A percentile compares a stretch with the other conserved stretches of the same genome.
These are phyloP conservation scores for Paratrimastix pyriformis DNA, from an alignment of 78 protist species.

Conservation along the genomic window DNA sequence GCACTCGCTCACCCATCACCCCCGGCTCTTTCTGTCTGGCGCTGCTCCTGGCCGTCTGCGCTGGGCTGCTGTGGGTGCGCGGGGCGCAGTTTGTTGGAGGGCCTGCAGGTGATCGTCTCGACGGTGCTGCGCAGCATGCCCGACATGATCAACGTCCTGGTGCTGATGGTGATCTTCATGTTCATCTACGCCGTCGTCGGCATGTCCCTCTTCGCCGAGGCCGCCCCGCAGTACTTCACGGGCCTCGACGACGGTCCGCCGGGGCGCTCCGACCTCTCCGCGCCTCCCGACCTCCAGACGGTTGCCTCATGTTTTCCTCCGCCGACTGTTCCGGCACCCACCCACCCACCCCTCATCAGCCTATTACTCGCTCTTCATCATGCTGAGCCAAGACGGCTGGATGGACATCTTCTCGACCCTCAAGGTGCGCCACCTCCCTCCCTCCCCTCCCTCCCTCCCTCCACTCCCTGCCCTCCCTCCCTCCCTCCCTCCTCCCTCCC, in stretches of 20 bases:
- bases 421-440: no score
- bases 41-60: background rate
- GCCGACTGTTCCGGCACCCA: no score
- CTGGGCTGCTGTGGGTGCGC: background rate
- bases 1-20: no score
- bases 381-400: constrained; percentile 30
- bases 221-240: constrained; percentile 10
- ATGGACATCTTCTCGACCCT: background rate
- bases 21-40: background rate
- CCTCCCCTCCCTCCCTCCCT: no score
- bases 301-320: no score
- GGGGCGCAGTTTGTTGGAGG: constrained; percentile 8
- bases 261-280: background rate
- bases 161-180: background rate
- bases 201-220: constrained; percentile 11
- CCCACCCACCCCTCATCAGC: no score
- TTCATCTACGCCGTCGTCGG: constrained; percentile 17
- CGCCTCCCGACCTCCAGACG: background rate
- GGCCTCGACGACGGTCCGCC: background rate
- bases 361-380: background rate
- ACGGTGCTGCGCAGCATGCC: constrained; percentile 9
- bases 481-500: no score
- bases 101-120: constrained; percentile 19
- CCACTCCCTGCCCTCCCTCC: no score
- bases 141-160: constrained; percentile 11